phyloP scores from a whole-genome alignment of 2,329 filamentous ascomycete genomes.

The Colletotrichum neosansevieriae region DNA sequence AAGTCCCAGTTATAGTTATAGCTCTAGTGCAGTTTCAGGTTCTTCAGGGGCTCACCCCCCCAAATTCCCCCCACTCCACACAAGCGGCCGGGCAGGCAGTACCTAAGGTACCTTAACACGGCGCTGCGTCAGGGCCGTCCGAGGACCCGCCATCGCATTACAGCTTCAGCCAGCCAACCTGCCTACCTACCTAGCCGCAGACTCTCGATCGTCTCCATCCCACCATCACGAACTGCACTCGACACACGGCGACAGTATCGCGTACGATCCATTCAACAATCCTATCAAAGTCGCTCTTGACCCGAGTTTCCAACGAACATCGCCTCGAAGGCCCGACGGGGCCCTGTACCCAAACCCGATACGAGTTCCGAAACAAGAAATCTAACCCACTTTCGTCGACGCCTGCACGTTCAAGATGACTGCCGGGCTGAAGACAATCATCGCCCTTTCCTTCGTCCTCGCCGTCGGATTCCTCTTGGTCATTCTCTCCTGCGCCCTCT shows the following conservation, averaged over 20 bases:
- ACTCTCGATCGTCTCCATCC: conserved; percentile 7
- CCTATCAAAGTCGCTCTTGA: neutral
- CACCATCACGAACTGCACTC: conserved; percentile 14
- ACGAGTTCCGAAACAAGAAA: conserved; percentile 35
- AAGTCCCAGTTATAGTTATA: too few species aligned
- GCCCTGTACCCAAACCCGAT: conserved; percentile 31
- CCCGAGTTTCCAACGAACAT: neutral
- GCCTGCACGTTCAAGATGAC: conserved; percentile 62
- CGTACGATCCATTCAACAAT: neutral
- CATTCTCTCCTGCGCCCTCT: conserved; percentile 96
- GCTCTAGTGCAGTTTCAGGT: too few species aligned
- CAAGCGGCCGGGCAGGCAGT: neutral
- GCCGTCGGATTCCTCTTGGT: conserved; percentile 99
- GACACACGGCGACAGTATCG: neutral
- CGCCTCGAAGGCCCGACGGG: conserved; percentile 33
- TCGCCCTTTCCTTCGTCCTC: conserved; percentile 97
- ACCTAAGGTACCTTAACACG: neutral
- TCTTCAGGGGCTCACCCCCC: too few species aligned
- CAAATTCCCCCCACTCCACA: too few species aligned
- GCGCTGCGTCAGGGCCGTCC: conserved; percentile 33
- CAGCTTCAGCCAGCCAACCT: conserved; percentile 33
- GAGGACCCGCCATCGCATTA: conserved; percentile 37
- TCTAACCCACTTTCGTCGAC: conserved; percentile 20
- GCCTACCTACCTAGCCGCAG: conserved; percentile 29
- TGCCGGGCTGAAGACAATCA: conserved; percentile 98